Conservation (phyloP, 176 grass and related monocot genomes). For the Calamus simplicifolius region DNA sequence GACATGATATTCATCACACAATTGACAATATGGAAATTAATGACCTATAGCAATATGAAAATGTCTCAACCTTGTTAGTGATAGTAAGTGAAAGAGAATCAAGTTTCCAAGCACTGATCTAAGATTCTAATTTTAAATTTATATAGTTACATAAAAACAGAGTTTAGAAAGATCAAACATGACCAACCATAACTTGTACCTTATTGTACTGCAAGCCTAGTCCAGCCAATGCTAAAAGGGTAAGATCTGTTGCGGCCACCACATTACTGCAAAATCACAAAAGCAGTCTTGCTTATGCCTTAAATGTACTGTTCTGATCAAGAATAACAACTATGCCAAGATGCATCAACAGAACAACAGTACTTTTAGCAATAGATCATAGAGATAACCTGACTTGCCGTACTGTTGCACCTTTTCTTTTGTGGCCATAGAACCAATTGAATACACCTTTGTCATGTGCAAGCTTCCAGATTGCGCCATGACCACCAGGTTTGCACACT, state of each 20-base stretch:
- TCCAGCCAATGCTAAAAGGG: conserved; percentile 87
- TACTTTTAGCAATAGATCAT: not conserved
- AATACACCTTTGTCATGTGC: conserved; percentile 79
- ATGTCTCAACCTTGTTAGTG: too few relatives aligned
- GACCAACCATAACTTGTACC: conserved; percentile 28
- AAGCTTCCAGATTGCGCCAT: conserved; percentile 98
- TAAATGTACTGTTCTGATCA: too few relatives aligned
- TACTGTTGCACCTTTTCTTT: conserved; percentile 91
- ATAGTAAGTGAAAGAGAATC: too few relatives aligned
- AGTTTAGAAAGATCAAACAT: not conserved
- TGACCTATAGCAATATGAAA: too few relatives aligned
- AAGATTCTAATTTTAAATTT: too few relatives aligned
- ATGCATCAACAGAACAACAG: not conserved
- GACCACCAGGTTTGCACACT: conserved; percentile 89
- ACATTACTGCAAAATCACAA: conserved; percentile 77
- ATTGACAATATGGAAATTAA: too few relatives aligned
- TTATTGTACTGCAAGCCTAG: conserved; percentile 67
- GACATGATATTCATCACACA: too few relatives aligned
- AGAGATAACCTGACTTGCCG: conserved; percentile 86
- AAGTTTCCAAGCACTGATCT: too few relatives aligned
- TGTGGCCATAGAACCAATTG: conserved; percentile 59
- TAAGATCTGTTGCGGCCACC: conserved; percentile 94
- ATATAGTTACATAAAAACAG: too few relatives aligned
- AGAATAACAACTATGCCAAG: not conserved
- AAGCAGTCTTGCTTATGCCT: not conserved